phyloP scores from a whole-genome alignment of 2,329 filamentous ascomycete genomes.

The Fusarium robinianum region DNA sequence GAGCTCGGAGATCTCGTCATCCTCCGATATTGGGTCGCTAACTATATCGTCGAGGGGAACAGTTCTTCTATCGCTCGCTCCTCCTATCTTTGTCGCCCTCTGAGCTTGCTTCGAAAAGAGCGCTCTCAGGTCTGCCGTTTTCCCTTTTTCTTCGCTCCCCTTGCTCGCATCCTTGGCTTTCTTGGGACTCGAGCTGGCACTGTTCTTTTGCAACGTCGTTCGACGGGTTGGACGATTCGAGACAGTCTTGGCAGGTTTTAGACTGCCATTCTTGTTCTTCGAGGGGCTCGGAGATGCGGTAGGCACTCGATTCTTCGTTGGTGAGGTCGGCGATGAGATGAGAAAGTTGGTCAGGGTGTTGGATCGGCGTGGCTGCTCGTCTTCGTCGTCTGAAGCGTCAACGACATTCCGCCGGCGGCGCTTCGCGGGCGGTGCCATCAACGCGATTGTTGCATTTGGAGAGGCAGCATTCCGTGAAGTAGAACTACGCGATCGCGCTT shows the following conservation, averaged over 20 bases:
- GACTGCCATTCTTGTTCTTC: slow-evolving; percentile 37
- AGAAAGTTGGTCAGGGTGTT: slow-evolving; percentile 60
- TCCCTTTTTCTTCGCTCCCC: slow-evolving; percentile 55
- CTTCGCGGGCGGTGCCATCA: slow-evolving; percentile 63
- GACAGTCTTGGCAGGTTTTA: slow-evolving; percentile 27
- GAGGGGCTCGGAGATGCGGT: slow-evolving; percentile 49
- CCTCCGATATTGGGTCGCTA: slow-evolving; percentile 63
- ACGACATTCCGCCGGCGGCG: slow-evolving; percentile 62
- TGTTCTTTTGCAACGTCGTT: slow-evolving; percentile 37
- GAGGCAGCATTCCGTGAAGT: slow-evolving; percentile 30
- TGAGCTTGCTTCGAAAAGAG: slow-evolving; percentile 67
- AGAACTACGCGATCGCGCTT: slow-evolving; percentile 8
- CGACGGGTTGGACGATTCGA: slow-evolving; percentile 33
- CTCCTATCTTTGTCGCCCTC: slow-evolving; percentile 46
- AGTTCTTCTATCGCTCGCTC: slow-evolving; percentile 36
- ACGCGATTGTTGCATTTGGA: slow-evolving; percentile 40
- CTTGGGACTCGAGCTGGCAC: slow-evolving; percentile 42
- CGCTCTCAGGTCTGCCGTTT: slow-evolving; percentile 60
- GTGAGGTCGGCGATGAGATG: slow-evolving; percentile 55
- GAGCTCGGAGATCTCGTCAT: slow-evolving; percentile 59
- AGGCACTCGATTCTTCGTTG: slow-evolving; percentile 39
- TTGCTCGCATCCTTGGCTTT: slow-evolving; percentile 48
- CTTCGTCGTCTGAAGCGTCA: slow-evolving; percentile 55
- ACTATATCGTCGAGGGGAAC: slow-evolving; percentile 53
- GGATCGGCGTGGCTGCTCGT: slow-evolving; percentile 47